Evolutionary conservation across 2,329 filamentous ascomycete genomes (phyloP).

Genomic region (Phialemoniopsis sp.): DNA sequence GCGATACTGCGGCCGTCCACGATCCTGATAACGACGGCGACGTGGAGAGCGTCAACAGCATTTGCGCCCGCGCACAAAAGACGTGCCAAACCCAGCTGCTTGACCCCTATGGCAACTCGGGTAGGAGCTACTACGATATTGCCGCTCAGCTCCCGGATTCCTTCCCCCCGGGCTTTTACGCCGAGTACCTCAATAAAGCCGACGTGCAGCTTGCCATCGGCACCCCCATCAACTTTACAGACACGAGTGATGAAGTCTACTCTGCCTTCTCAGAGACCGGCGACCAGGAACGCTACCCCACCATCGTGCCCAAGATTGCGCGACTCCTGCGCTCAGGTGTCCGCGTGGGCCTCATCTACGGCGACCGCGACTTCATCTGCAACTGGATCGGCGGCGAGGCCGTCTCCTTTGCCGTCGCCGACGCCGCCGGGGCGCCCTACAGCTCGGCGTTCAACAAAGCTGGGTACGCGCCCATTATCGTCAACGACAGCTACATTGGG

Average conservation of each 20-base stretch:
- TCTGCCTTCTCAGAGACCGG: slow-evolving; percentile 43
- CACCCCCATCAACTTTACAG: slow-evolving; percentile 56
- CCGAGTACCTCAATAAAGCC: slow-evolving; percentile 59
- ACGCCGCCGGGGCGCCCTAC: slow-evolving; percentile 41
- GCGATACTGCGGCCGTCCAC: slow-evolving; percentile 27
- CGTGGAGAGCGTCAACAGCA: slow-evolving; percentile 27
- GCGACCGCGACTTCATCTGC: slow-evolving; percentile 59
- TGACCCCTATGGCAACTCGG: slow-evolving; percentile 49
- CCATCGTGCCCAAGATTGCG: slow-evolving; percentile 55
- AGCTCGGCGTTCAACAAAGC: slow-evolving; percentile 54
- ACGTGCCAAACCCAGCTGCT: slow-evolving; percentile 56
- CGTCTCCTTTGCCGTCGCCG: slow-evolving; percentile 59
- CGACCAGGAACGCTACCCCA: slow-evolving; percentile 57
- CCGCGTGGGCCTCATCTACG: slow-evolving; percentile 68
- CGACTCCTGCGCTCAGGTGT: slow-evolving; percentile 58
- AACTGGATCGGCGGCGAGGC: slow-evolving; percentile 75
- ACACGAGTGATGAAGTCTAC: slow-evolving; percentile 40
- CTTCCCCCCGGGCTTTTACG: slow-evolving; percentile 58
- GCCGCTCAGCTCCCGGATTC: slow-evolving; percentile 51
- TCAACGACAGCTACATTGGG: slow-evolving; percentile 64
- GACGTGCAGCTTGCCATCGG: slow-evolving; percentile 56
- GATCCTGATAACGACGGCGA: slow-evolving; percentile 38
- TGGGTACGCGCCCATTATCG: slow-evolving; percentile 68
- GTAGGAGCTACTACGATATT: slow-evolving; percentile 58
- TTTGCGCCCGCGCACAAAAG: slow-evolving; percentile 50